Conservation (phyloP, 345 rosid species). For the Bruguiera gymnorhiza region DNA sequence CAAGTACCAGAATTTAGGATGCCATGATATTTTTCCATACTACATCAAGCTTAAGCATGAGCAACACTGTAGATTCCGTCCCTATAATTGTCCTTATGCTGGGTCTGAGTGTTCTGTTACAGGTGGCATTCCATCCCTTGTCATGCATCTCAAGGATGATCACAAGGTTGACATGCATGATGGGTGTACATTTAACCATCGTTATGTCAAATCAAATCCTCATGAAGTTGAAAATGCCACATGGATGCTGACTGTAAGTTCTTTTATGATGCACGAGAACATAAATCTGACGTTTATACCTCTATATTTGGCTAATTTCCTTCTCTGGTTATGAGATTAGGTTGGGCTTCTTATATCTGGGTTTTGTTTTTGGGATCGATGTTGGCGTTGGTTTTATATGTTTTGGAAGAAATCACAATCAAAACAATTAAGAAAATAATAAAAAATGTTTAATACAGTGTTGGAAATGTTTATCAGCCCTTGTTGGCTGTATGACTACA, state of each 20-base stretch:
- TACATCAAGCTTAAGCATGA: constrained; percentile 64
- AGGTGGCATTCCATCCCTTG: constrained; percentile 62
- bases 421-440: not conserved
- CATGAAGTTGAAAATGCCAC: constrained; percentile 79
- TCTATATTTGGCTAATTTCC: not conserved
- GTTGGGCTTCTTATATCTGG: not conserved
- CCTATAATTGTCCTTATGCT: constrained; percentile 72
- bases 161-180: constrained; percentile 82
- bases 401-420: not conserved
- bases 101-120: constrained; percentile 65
- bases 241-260: constrained; percentile 77
- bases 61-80: constrained; percentile 50
- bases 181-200: constrained; percentile 77
- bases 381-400: not conserved
- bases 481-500: not conserved
- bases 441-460: not conserved
- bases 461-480: not conserved
- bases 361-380: not conserved
- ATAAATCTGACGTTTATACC: not conserved
- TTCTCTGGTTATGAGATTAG: not conserved
- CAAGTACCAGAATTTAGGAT: constrained; percentile 52
- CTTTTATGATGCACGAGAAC: not conserved
- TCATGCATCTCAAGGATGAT: constrained; percentile 68
- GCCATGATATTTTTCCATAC: constrained; percentile 57
- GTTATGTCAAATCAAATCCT: constrained; percentile 79